These are phyloP conservation scores for Plasmodium adleri DNA, from an alignment of 169 alveolate species.

Conservation along the genomic window DNA sequence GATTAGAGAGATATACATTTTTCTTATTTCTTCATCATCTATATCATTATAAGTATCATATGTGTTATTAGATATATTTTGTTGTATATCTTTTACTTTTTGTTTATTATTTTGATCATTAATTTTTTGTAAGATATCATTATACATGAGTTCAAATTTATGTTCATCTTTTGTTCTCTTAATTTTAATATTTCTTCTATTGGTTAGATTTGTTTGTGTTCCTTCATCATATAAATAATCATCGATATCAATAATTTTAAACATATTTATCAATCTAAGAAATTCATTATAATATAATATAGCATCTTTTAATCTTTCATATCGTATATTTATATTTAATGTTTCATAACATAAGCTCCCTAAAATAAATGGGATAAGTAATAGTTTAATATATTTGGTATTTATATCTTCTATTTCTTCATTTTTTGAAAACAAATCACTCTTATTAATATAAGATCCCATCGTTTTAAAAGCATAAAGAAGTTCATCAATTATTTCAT, in stretches of 20 bases:
- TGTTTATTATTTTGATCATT: background rate
- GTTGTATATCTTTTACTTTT: background rate
- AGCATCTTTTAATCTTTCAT: slow-evolving; percentile 38
- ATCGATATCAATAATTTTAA: slow-evolving; percentile 13
- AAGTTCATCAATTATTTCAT: slow-evolving; percentile 47
- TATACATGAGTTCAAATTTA: slow-evolving; percentile 19
- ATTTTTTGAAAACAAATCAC: slow-evolving; percentile 51
- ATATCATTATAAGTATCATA: background rate
- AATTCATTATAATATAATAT: slow-evolving; percentile 29
- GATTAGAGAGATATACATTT: slow-evolving; percentile 27
- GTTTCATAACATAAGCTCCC: slow-evolving; percentile 39
- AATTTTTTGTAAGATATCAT: slow-evolving; percentile 8
- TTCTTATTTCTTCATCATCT: slow-evolving; percentile 31
- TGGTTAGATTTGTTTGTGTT: background rate
- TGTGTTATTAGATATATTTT: background rate
- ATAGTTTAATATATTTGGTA: slow-evolving; percentile 23
- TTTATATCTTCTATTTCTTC: slow-evolving; percentile 56
- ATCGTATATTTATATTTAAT: slow-evolving; percentile 24
- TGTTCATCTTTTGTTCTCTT: slow-evolving; percentile 63
- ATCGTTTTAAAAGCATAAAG: slow-evolving; percentile 34
- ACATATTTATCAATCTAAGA: slow-evolving; percentile 12
- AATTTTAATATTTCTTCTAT: slow-evolving; percentile 48
- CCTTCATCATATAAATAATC: slow-evolving; percentile 38
- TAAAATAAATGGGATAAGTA: slow-evolving; percentile 37
- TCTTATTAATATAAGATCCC: slow-evolving; percentile 16